Percentiles rank a stretch among this genome's conserved stretches.
These are phyloP conservation scores for Yamadazyma akitaensis DNA, from an alignment of 805 yeast genomes.

Conservation along the genomic window DNA sequence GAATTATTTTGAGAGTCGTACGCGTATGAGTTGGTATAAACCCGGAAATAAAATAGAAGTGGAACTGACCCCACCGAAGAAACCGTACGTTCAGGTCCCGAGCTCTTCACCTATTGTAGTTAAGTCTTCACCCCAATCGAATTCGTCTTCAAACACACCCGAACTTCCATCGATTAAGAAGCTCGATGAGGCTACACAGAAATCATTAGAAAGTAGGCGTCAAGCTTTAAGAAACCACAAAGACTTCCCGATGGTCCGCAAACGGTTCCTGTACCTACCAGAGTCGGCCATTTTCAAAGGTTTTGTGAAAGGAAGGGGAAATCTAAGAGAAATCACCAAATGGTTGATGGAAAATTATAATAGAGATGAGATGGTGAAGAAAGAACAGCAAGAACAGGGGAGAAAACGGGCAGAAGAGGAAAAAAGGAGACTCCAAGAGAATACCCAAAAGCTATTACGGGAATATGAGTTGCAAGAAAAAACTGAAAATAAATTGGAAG, in stretches of 20 bases:
- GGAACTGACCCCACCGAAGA: constrained; percentile 19
- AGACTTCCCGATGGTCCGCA: constrained; percentile 36
- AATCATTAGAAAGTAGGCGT: constrained; percentile 31
- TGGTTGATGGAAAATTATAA: constrained; percentile 37
- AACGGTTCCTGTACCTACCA: constrained; percentile 35
- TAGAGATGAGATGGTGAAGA: constrained; percentile 22
- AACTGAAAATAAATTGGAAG: neutral
- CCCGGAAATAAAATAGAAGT: constrained; percentile 14
- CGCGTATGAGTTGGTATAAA: constrained; percentile 14
- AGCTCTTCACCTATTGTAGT: constrained; percentile 37
- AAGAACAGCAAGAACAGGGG: constrained; percentile 12
- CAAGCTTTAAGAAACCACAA: constrained; percentile 37
- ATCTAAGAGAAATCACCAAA: constrained; percentile 36
- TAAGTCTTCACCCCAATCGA: constrained; percentile 19
- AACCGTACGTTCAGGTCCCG: constrained; percentile 36
- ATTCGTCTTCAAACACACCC: constrained; percentile 10
- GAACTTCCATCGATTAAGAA: constrained; percentile 13
- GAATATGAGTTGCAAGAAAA: constrained; percentile 9
- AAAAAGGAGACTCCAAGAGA: constrained; percentile 5
- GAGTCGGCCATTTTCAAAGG: constrained; percentile 42
- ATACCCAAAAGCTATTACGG: constrained; percentile 6
- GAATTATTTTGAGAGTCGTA: neutral
- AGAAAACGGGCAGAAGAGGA: constrained; percentile 14
- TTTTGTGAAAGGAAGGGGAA: constrained; percentile 42
- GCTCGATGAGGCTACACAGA: constrained; percentile 20